These are phyloP conservation scores for Neopestalotiopsis clavispora DNA, from an alignment of 2,329 filamentous ascomycete species.

Conservation along the genomic window DNA sequence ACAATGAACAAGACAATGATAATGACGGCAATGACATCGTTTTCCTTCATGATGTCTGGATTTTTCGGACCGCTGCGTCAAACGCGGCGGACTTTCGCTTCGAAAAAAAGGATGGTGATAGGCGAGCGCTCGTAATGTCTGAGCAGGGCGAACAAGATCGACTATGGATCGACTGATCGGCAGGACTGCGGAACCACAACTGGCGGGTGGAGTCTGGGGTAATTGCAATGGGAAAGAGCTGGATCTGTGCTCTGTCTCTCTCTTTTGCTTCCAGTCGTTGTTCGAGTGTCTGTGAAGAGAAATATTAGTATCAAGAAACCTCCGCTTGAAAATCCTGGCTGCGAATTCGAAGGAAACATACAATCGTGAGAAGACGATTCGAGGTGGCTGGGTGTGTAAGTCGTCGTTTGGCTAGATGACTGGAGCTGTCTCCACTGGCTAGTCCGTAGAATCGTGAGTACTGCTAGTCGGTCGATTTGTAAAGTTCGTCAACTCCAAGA, in stretches of 20 bases:
- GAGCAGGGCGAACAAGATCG: background rate
- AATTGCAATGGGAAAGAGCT: background rate
- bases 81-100: background rate
- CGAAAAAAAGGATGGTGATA: background rate
- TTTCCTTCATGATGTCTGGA: conserved; percentile 60
- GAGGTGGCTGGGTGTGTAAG: background rate
- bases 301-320: background rate
- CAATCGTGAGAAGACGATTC: background rate
- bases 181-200: background rate
- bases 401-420: background rate
- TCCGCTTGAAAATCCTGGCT: background rate
- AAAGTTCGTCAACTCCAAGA: background rate
- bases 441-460: background rate
- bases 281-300: background rate
- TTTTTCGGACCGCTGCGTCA: background rate
- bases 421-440: background rate
- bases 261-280: background rate
- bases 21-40: conserved; percentile 72
- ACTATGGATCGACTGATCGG: background rate
- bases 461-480: background rate
- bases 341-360: background rate
- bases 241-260: background rate
- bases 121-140: background rate
- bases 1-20: conserved; percentile 70
- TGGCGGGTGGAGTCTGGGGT: background rate